Evolutionary conservation across 1,139 yeast species (phyloP), one percentile per base, ranked within the genome.

Genomic region (Groenewaldozyma auringiensis): DNA sequence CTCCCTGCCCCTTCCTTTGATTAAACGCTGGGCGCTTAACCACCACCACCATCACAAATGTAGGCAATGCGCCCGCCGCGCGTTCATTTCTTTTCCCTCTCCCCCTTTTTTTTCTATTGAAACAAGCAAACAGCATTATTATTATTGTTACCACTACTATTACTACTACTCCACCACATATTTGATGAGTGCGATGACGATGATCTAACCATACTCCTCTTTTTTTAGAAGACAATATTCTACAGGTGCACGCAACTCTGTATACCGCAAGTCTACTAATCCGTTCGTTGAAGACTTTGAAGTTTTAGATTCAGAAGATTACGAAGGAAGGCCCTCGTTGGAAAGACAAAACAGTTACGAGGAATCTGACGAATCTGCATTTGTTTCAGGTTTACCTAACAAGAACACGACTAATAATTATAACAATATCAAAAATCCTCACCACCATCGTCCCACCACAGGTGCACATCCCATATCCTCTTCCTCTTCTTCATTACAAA

Each of bases 201-300:
- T n/a, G n/a, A n/a, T n/a, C 29, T 25, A 25, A 25, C 29, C 11
- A 11, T 25, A 25, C 29, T n/a, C 25, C 17, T 14, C 25, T 35
- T 13, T 18, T 42, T 41, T 22, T 44, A 53, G 56, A 39, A 51
- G 57, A 40, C 50, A 47, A 32, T 51, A 51, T 37, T 44, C 44
- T 20, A 45, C 55, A 38, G 31, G 41, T 4, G 32, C 27, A 42
- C 48, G 50, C n/a, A 46, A 45, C 40, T 45, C 48, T 38, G 13
- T 8, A n/a, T 39, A 42, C 32, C 46, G 60, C 37, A 51, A 51
- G 42, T 48, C 56, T 29, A 61, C 66, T 8, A 63, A 63, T 46
- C 67, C 67, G 35, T 63, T 63, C 53, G 50, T 64, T 37, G 59
- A 57, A 46, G 63, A 61, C 41, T 21, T 3, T 25, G 46, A 6